Conservation (phyloP, 2,329 filamentous ascomycete species). For the Penicillium corylophilum region DNA sequence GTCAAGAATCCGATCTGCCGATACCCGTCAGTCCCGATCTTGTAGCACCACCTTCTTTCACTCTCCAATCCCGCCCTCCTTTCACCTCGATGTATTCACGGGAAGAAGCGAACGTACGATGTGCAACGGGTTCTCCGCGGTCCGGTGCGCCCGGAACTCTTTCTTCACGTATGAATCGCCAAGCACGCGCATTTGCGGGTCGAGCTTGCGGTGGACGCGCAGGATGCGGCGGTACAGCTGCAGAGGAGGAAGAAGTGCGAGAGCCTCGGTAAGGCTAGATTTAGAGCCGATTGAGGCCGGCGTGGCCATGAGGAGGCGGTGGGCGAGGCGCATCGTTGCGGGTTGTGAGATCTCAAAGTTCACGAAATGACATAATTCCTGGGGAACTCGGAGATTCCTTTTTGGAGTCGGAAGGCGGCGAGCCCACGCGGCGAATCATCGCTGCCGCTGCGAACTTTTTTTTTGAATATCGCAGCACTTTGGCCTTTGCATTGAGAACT, state of each 20-base stretch:
- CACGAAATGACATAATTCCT: constrained; percentile 25
- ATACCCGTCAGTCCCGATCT: constrained; percentile 1
- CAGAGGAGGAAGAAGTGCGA: constrained; percentile 81
- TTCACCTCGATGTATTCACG: background rate
- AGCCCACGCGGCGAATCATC: constrained; percentile 16
- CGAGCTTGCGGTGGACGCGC: constrained; percentile 77
- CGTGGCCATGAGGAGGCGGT: constrained; percentile 42
- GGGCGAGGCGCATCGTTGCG: constrained; percentile 36
- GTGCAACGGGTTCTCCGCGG: constrained; percentile 86
- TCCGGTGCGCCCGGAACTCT: constrained; percentile 82
- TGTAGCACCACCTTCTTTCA: background rate
- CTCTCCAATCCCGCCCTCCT: background rate
- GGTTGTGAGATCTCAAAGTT: background rate
- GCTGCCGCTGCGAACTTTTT: constrained; percentile 4
- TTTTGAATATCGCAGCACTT: background rate
- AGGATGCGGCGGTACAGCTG: constrained; percentile 85
- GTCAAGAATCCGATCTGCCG: constrained; percentile 86
- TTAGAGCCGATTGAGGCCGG: constrained; percentile 42
- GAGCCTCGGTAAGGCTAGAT: constrained; percentile 44
- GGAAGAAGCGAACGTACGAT: constrained; percentile 61
- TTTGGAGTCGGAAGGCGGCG: constrained; percentile 23
- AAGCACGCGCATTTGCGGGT: constrained; percentile 70
- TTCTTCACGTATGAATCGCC: constrained; percentile 92
- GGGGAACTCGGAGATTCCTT: constrained; percentile 2
- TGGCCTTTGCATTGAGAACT: background rate